Percentiles rank a stretch among this genome's conserved stretches.
Evolutionary conservation across 1,284 basidiomycete species (phyloP).

Genomic region (Leccinum holopus): DNA sequence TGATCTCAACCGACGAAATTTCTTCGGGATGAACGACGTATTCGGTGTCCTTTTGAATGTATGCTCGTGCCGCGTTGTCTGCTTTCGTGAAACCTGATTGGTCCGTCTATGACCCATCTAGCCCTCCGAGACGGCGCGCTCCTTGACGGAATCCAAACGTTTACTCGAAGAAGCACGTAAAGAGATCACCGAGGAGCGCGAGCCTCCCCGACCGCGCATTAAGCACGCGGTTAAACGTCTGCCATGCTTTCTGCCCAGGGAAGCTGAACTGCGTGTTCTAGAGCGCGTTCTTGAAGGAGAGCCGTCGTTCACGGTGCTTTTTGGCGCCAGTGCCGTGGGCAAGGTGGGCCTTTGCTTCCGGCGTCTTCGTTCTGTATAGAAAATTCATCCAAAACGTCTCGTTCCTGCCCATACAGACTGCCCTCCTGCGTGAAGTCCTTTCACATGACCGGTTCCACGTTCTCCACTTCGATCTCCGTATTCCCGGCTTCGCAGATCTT

Average conservation of each 20-base stretch:
- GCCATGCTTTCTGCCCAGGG: conserved; percentile 70
- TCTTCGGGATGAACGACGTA: conserved; percentile 79
- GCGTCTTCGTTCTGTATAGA: conserved; percentile 1
- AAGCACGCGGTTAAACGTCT: conserved; percentile 77
- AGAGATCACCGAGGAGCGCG: conserved; percentile 66
- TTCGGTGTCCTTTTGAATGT: conserved; percentile 74
- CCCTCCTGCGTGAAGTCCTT: conserved; percentile 73
- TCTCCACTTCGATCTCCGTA: conserved; percentile 79
- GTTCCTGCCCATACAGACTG: conserved; percentile 48
- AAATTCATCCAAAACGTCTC: conserved; percentile 7
- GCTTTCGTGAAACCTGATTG: conserved; percentile 10
- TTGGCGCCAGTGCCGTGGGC: conserved; percentile 77
- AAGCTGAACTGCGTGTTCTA: conserved; percentile 61
- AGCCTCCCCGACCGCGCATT: conserved; percentile 63
- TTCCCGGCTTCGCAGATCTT: conserved; percentile 80
- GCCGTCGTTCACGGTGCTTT: conserved; percentile 76
- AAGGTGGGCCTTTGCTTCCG: conserved; percentile 45
- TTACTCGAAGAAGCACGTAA: conserved; percentile 72
- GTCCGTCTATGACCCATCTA: conserved; percentile 32
- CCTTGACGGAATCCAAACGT: conserved; percentile 71
- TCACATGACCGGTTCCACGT: conserved; percentile 68
- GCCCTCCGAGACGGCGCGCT: conserved; percentile 76
- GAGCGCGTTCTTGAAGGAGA: conserved; percentile 65
- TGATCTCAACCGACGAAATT: conserved; percentile 62
- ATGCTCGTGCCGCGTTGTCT: conserved; percentile 30